Percentiles rank a stretch among this genome's conserved stretches.
Conservation (phyloP, 495 filamentous ascomycete genomes). For the Glarea lozoyensis region DNA sequence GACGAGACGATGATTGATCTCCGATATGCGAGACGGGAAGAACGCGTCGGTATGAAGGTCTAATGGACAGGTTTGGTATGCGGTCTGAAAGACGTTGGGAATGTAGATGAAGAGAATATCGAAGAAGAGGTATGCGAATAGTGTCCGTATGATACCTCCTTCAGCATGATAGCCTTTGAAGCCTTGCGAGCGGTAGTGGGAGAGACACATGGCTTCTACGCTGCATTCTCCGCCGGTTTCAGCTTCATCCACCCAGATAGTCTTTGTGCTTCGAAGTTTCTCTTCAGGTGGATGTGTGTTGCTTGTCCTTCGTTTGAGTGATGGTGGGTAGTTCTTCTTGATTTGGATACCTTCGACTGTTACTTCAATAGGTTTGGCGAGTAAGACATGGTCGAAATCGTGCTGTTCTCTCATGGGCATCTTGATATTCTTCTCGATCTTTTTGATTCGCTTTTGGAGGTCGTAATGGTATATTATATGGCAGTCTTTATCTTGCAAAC, state of each 20-base stretch:
- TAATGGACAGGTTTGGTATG: constrained; percentile 86
- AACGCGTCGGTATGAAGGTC: constrained; percentile 93
- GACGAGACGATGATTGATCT: constrained; percentile 82
- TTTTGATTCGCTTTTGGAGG: constrained; percentile 82
- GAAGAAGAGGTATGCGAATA: constrained; percentile 89
- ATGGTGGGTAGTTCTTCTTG: constrained; percentile 23
- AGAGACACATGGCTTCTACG: constrained; percentile 89
- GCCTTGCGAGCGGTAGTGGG: constrained; percentile 68
- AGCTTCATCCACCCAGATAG: constrained; percentile 74
- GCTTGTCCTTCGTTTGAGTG: constrained; percentile 19
- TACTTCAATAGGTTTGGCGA: constrained; percentile 66
- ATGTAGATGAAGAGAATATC: constrained; percentile 91
- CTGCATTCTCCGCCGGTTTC: constrained; percentile 59
- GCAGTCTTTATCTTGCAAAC: constrained; percentile 77
- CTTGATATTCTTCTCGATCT: constrained; percentile 77
- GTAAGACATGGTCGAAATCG: constrained; percentile 78
- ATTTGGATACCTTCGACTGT: constrained; percentile 69
- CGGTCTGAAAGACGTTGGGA: constrained; percentile 93
- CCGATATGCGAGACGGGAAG: constrained; percentile 71
- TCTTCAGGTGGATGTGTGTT: constrained; percentile 9
- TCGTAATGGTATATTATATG: constrained; percentile 92
- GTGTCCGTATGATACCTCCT: constrained; percentile 78
- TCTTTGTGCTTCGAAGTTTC: constrained; percentile 52
- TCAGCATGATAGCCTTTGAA: constrained; percentile 96
- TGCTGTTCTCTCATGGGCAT: constrained; percentile 84